These are phyloP conservation scores for Cyberlindnera maritima DNA, from an alignment of 805 yeast species.

Conservation along the genomic window DNA sequence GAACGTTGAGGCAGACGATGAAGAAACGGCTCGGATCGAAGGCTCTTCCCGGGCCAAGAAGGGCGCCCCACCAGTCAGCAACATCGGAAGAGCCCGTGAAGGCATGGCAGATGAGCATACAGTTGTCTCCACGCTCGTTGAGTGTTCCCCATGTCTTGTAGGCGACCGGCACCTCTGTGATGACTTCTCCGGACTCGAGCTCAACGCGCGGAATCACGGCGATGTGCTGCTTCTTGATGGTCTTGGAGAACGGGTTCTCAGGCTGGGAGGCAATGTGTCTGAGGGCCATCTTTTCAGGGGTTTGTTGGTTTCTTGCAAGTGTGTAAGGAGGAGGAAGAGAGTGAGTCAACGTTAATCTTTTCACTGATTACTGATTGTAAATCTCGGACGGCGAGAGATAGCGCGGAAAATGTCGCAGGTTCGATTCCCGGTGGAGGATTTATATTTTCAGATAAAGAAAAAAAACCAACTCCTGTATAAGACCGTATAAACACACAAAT, in stretches of 20 bases:
- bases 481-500: too few species aligned
- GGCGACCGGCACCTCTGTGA: conserved; percentile 82
- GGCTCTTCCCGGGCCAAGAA: conserved; percentile 80
- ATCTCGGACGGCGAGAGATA: too few species aligned
- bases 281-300: conserved; percentile 2
- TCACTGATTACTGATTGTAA: too few species aligned
- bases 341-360: too few species aligned
- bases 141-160: conserved; percentile 94
- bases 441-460: too few species aligned
- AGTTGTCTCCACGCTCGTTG: conserved; percentile 67
- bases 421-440: too few species aligned
- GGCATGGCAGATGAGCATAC: conserved; percentile 92
- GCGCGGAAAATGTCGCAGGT: too few species aligned
- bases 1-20: conserved; percentile 84
- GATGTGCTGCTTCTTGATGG: conserved; percentile 76
- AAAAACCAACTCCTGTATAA: too few species aligned
- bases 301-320: too few species aligned
- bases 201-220: conserved; percentile 71
- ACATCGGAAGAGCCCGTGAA: conserved; percentile 95
- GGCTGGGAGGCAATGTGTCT: conserved; percentile 33
- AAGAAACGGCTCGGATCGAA: conserved; percentile 89
- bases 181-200: conserved; percentile 78
- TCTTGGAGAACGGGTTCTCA: conserved; percentile 63
- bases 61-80: conserved; percentile 98
- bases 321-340: too few species aligned